Base-by-base conservation (phyloP, 108 stramenopile species). In the Epipyxis sp. region DNA sequence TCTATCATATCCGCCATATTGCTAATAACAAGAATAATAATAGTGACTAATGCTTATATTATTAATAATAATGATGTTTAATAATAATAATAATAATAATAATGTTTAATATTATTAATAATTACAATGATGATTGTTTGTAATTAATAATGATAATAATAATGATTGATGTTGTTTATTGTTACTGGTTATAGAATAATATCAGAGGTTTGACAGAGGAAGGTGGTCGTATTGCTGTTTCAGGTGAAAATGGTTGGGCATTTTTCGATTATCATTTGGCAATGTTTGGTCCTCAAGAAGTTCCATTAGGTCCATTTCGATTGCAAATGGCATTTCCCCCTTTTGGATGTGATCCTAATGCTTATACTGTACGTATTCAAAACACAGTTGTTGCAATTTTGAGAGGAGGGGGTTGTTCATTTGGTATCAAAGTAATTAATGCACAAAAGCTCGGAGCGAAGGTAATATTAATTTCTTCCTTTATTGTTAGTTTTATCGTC, bases 401-500 rank as follows among this genome's bases (percentile, higher is more conserved):
- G 27, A 37, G 71, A 27, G 71, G 71, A 30, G 71, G 71, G 16
- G 71, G 71, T 29, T 74, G 71, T 42, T 74, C 71, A 3, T 74
- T 74, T 42, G 71, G 71, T 37, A 74, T 74, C 71, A 74, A 74
- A 37, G 71, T 74, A 13, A 74, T 74, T 32, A 74, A 74, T 37
- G 71, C 71, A 32, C 71, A 74, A 32, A 74, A 74, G 50, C 50
- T 74, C 13, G 71, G 71, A 29, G 71, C 71, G 6, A 74, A 37
- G 50, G n/a, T n/a, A n/a, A n/a, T n/a, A n/a, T n/a, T n/a, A n/a
- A n/a, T n/a, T n/a, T n/a, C n/a, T n/a, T n/a, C n/a, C n/a, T n/a
- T n/a, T n/a, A n/a, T n/a, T n/a, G n/a, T n/a, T n/a, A n/a, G n/a
- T n/a, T n/a, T n/a, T n/a, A n/a, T n/a, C n/a, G n/a, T n/a, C n/a